A percentile compares a stretch with the other conserved stretches of the same genome.
These are phyloP conservation scores for Phlegmacium glaucopus DNA, from an alignment of 768 basidiomycete genomes.

Conservation along the genomic window DNA sequence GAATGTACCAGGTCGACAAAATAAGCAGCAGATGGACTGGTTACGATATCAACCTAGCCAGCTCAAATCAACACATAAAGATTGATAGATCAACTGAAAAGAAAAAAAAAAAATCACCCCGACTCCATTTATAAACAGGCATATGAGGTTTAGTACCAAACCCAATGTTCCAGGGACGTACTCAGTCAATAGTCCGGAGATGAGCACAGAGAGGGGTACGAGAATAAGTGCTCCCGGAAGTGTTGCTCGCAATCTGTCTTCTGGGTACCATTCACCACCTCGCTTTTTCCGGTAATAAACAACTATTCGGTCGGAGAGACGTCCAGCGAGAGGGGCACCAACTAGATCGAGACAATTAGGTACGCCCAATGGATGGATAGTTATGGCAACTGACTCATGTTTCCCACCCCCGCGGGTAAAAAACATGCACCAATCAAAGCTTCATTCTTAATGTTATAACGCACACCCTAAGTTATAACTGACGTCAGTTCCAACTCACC, in stretches of 20 bases:
- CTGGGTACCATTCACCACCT: slow-evolving; percentile 59
- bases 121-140: slow-evolving; percentile 61
- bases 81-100: background rate
- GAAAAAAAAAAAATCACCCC: slow-evolving; percentile 43
- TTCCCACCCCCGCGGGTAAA: slow-evolving; percentile 57
- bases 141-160: slow-evolving; percentile 46
- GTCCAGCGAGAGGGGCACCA: slow-evolving; percentile 58
- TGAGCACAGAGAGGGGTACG: slow-evolving; percentile 49
- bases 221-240: slow-evolving; percentile 43
- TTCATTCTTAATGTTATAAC: slow-evolving; percentile 44
- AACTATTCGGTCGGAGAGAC: slow-evolving; percentile 55
- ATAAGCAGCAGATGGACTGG: slow-evolving; percentile 55
- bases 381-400: slow-evolving; percentile 42
- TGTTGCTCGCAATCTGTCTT: slow-evolving; percentile 60
- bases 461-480: too few relatives aligned
- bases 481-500: background rate
- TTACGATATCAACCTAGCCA: slow-evolving; percentile 49
- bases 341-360: slow-evolving; percentile 30
- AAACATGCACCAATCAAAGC: slow-evolving; percentile 59
- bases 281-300: slow-evolving; percentile 43
- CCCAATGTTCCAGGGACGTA: slow-evolving; percentile 50
- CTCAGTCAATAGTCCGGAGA: slow-evolving; percentile 44
- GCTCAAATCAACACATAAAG: background rate
- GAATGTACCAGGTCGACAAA: slow-evolving; percentile 56
- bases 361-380: background rate